Base-by-base conservation (phyloP, 2,329 filamentous ascomycete species). In the Fusarium anthophilum region DNA sequence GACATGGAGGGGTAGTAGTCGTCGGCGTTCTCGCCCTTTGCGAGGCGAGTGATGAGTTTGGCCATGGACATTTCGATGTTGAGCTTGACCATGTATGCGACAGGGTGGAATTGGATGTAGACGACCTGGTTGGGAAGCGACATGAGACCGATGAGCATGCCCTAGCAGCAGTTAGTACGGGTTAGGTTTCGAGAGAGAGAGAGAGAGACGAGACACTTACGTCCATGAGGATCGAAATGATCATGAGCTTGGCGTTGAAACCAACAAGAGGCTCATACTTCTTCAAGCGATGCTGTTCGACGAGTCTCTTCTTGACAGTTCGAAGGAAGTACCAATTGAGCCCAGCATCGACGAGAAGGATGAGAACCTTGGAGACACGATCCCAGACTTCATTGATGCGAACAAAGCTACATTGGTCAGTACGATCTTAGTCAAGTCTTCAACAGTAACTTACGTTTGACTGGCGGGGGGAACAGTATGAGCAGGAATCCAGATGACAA, bases 1-100 rank as follows among this genome's bases (percentile, higher is more conserved):
- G 77, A 78, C 28, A 72, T 41, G 6, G 68, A 70, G 6, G 74
- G 70, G 10, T 77, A 76, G 43, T 73, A 73, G 0, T 76, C 72
- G 50, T 78, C 77, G 3, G 69, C 18, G 11, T 61, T 54, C 39
- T 76, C 64, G 1, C 66, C 59, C 9, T 60, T 70, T 6, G 79
- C 79, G 6, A 85, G 78, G 18, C 82, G 82, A 11, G 80, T 84
- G 72, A 88, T 88, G n/a, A 88, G 83, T 17, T 84, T 83, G 41
- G 87, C 86, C 86, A 88, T 87, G 18, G 83, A 84, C 82, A 88
- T 84, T 76, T 88, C 86, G 69, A 88, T 88, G 73, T 88, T 86
- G 47, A 88, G 83, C 65, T 88, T 88, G 64, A 88, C 85, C 41
- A 87, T 82, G 74, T 88, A 88, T 8, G 85, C 85, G 14, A 88